phyloP scores from a whole-genome alignment of 2,329 filamentous ascomycete species.

The Colletotrichum somersetense region DNA sequence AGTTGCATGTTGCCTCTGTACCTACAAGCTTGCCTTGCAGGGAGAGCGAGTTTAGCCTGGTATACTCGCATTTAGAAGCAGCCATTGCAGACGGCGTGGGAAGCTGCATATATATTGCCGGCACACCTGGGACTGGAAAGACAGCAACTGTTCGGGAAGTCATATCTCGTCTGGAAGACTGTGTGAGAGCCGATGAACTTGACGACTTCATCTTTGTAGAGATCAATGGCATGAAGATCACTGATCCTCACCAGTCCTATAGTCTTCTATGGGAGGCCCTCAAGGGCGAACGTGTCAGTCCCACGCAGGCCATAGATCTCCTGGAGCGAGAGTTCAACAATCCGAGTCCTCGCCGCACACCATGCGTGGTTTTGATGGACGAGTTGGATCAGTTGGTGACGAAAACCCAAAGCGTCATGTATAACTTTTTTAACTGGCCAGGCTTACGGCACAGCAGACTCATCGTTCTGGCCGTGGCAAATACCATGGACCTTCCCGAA shows the following conservation, averaged over 20 bases:
- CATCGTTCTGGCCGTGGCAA: slow-evolving; percentile 96
- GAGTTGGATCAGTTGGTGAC: slow-evolving; percentile 98
- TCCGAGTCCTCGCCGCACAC: slow-evolving; percentile 89
- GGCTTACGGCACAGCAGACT: slow-evolving; percentile 89
- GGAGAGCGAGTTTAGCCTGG: slow-evolving; percentile 89
- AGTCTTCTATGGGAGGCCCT: slow-evolving; percentile 95
- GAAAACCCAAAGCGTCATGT: slow-evolving; percentile 99
- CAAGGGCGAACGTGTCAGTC: slow-evolving; percentile 91
- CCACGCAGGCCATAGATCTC: slow-evolving; percentile 90
- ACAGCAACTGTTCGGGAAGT: slow-evolving; percentile 98
- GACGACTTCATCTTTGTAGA: slow-evolving; percentile 99
- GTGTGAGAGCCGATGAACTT: slow-evolving; percentile 88
- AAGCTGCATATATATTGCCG: slow-evolving; percentile 98
- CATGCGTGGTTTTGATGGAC: slow-evolving; percentile 98
- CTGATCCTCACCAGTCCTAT: slow-evolving; percentile 97
- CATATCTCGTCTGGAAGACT: slow-evolving; percentile 87
- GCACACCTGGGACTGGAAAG: slow-evolving; percentile 97
- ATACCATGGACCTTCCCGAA: slow-evolving; percentile 98
- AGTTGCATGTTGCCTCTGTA: slow-evolving; percentile 93
- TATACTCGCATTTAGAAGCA: slow-evolving; percentile 93
- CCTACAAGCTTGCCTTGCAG: slow-evolving; percentile 90
- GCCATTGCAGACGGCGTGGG: slow-evolving; percentile 95
- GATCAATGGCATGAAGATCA: slow-evolving; percentile 99
- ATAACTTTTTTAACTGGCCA: slow-evolving; percentile 99
- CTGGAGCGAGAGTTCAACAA: slow-evolving; percentile 93